Evolutionary conservation across 352 stramenopile species (phyloP).

Genomic region (Phytopythium boreale): DNA sequence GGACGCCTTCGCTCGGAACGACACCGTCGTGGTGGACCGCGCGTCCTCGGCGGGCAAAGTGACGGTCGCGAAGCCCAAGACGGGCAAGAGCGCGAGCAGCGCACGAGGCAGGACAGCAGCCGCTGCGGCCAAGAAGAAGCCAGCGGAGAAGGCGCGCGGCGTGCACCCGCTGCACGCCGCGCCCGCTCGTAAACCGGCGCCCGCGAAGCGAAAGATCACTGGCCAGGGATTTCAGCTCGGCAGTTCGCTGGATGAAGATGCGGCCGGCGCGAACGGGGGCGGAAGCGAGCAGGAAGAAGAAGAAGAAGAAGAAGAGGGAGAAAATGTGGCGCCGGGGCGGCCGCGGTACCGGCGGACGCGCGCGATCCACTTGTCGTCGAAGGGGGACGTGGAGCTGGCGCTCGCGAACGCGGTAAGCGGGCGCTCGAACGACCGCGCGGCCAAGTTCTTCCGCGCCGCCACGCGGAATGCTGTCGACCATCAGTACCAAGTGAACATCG

Average conservation of each 20-base stretch:
- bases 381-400: conserved; percentile 68
- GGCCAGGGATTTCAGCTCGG: conserved; percentile 55
- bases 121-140: conserved; percentile 9
- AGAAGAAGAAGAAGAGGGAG: neutral
- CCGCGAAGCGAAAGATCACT: conserved; percentile 39
- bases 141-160: conserved; percentile 19
- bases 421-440: conserved; percentile 41
- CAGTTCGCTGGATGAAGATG: conserved; percentile 33
- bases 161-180: conserved; percentile 49
- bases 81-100: conserved; percentile 5
- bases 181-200: conserved; percentile 11
- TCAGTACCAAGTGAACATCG: conserved; percentile 75
- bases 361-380: conserved; percentile 64
- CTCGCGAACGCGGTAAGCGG: conserved; percentile 67
- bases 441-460: conserved; percentile 78
- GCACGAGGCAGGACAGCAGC: conserved; percentile 2
- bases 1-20: conserved; percentile 54
- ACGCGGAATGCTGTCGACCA: conserved; percentile 77
- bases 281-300: conserved; percentile 15
- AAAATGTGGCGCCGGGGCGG: conserved; percentile 10
- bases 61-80: conserved; percentile 2
- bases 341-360: conserved; percentile 41
- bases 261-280: neutral
- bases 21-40: conserved; percentile 60
- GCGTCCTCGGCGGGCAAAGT: conserved; percentile 11